A percentile compares a stretch with the other conserved stretches of the same genome.
These are phyloP conservation scores for Thalassiosira hispida DNA, from an alignment of 352 stramenopile species.

Conservation along the genomic window DNA sequence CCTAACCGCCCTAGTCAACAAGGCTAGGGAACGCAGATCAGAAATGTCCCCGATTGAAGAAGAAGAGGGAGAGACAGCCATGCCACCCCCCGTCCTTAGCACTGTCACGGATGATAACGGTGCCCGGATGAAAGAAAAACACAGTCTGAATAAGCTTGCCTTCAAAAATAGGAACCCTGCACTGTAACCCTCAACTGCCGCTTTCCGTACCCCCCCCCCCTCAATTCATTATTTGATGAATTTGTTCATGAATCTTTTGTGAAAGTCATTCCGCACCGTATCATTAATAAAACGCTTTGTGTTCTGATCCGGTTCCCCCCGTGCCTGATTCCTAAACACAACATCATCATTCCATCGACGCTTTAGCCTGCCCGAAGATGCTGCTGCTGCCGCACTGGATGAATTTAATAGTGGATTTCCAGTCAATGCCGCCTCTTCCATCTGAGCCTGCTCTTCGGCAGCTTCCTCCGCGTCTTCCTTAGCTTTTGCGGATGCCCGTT, in stretches of 20 bases:
- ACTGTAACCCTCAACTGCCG: conserved; percentile 69
- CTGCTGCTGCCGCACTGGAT: conserved; percentile 39
- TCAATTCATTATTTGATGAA: conserved; percentile 87
- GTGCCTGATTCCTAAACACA: conserved; percentile 98
- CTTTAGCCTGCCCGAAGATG: conserved; percentile 86
- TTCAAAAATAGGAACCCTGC: conserved; percentile 95
- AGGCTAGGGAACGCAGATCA: conserved; percentile 45
- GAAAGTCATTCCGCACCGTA: conserved; percentile 99
- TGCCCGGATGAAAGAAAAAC: conserved; percentile 89
- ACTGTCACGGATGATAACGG: conserved; percentile 91
- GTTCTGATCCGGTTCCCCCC: conserved; percentile 92
- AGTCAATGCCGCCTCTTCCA: conserved; percentile 92
- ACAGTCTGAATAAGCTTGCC: conserved; percentile 89
- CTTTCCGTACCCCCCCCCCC: background rate
- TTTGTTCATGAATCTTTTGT: conserved; percentile 98
- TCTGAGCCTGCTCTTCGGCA: conserved; percentile 86
- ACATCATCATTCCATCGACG: conserved; percentile 99
- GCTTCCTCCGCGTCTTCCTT: conserved; percentile 90
- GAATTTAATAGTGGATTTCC: conserved; percentile 91
- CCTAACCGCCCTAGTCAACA: conserved; percentile 43
- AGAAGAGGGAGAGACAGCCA: conserved; percentile 40
- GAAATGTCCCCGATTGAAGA: conserved; percentile 37
- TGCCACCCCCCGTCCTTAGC: conserved; percentile 87
- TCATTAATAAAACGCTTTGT: conserved; percentile 99
- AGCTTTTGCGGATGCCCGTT: conserved; percentile 92